Evolutionary conservation across 305 asterid species (phyloP).

Genomic region (Petunia hybrid): DNA sequence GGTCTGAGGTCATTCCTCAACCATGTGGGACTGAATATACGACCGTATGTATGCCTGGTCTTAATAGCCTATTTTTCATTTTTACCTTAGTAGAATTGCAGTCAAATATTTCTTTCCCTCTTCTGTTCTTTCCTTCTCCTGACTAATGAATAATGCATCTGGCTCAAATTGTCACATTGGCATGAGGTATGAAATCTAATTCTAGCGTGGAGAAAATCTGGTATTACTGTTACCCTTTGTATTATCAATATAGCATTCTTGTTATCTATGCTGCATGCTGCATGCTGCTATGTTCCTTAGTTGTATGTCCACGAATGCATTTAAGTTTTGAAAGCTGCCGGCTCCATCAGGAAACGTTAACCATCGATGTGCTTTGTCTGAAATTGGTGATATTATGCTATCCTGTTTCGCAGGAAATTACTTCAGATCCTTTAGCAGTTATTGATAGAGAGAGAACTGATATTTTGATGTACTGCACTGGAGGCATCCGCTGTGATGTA

Average conservation of each 20-base stretch:
- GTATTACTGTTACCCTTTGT: neutral
- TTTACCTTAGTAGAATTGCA: neutral
- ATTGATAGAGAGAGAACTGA: conserved; percentile 83
- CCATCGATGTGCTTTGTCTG: conserved; percentile 24
- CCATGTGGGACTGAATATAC: neutral
- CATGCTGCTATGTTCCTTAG: conserved; percentile 25
- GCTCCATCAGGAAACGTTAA: neutral
- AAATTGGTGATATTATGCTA: conserved; percentile 12
- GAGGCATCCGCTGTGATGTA: conserved; percentile 96
- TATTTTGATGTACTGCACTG: conserved; percentile 95
- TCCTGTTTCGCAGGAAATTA: conserved; percentile 50
- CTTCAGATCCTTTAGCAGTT: conserved; percentile 80
- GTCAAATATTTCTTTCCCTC: neutral
- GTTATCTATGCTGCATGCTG: neutral
- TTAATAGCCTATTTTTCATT: neutral
- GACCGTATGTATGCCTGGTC: neutral
- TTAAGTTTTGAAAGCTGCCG: neutral
- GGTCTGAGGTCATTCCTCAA: neutral
- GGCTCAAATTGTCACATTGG: neutral
- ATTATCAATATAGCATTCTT: neutral
- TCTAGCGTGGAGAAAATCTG: neutral
- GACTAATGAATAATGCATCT: conserved; percentile 1
- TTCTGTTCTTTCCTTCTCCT: neutral
- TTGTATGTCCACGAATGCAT: neutral
- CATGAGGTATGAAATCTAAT: neutral